Percentiles rank a stretch among this genome's conserved stretches.
These are phyloP conservation scores for Tuber aestivum DNA, from an alignment of 495 filamentous ascomycete species.

Conservation along the genomic window DNA sequence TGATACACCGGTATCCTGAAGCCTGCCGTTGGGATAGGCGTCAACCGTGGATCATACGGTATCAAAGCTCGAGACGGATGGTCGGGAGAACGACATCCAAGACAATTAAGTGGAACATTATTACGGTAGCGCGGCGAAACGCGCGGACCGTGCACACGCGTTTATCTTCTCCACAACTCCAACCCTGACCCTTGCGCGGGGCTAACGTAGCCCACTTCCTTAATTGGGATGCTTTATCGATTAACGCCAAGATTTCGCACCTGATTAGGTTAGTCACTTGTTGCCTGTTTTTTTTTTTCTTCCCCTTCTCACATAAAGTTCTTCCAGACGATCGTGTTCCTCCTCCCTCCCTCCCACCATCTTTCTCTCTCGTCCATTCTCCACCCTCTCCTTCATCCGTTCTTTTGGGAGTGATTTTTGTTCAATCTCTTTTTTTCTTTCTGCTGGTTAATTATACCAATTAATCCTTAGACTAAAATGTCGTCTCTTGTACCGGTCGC, in stretches of 20 bases:
- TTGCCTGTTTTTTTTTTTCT: slow-evolving; percentile 1
- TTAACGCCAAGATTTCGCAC: slow-evolving; percentile 30
- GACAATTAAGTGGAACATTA: neutral
- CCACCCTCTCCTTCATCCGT: neutral
- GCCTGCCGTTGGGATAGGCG: neutral
- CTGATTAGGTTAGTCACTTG: slow-evolving; percentile 1
- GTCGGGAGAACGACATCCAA: neutral
- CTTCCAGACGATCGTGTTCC: slow-evolving; percentile 18
- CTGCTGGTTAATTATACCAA: neutral
- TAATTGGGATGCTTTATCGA: neutral
- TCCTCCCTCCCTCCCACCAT: slow-evolving; percentile 14
- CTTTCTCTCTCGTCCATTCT: slow-evolving; percentile 13
- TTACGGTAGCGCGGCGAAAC: neutral
- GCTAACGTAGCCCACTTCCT: slow-evolving; percentile 15
- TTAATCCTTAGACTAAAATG: slow-evolving; percentile 14
- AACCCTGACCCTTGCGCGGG: slow-evolving; percentile 21
- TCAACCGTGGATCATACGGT: neutral
- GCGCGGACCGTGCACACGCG: neutral
- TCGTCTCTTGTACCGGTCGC: slow-evolving; percentile 56
- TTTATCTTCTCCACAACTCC: neutral
- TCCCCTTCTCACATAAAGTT: slow-evolving; percentile 16
- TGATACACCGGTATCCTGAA: neutral
- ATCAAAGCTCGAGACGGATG: neutral
- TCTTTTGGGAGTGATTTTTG: neutral
- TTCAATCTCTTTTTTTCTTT: slow-evolving; percentile 7